A percentile compares a stretch with the other conserved stretches of the same genome.
phyloP scores from a whole-genome alignment of 257 asterid genomes.

The Solanum appendiculatum region DNA sequence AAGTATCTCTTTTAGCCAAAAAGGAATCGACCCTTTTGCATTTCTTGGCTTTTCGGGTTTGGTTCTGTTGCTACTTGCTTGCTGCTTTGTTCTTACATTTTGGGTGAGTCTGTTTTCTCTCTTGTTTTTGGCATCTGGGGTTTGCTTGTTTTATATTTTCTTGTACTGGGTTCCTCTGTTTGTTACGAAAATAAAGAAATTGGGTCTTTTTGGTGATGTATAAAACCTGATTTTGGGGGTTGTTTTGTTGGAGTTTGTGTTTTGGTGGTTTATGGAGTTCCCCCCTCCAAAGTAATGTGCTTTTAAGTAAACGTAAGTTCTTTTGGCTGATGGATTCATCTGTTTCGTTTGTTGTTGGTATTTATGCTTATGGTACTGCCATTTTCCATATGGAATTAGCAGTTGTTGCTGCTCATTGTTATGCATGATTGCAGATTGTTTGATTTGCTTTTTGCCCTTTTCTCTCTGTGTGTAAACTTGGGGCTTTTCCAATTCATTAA shows the following conservation, averaged over 20 bases:
- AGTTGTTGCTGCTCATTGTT: neutral
- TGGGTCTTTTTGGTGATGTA: neutral
- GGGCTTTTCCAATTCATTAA: neutral
- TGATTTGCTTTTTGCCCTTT: neutral
- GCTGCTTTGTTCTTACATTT: neutral
- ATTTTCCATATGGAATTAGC: neutral
- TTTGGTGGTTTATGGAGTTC: neutral
- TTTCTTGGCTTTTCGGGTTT: neutral
- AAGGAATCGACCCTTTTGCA: neutral
- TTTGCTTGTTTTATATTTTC: neutral
- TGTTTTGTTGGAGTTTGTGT: neutral
- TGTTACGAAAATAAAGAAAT: neutral
- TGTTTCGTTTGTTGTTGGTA: neutral
- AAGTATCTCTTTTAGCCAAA: neutral
- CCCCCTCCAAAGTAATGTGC: neutral
- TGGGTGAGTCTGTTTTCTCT: neutral
- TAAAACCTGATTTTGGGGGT: neutral
- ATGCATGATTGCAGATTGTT: neutral
- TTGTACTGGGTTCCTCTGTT: neutral
- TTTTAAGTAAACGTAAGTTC: neutral
- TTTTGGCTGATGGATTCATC: neutral
- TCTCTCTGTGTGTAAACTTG: neutral
- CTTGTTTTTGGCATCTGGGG: neutral
- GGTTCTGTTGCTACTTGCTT: neutral
- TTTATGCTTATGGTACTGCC: neutral